Base-by-base conservation (phyloP, 2,329 filamentous ascomycete genomes). In the Pezicula neosporulosa region DNA sequence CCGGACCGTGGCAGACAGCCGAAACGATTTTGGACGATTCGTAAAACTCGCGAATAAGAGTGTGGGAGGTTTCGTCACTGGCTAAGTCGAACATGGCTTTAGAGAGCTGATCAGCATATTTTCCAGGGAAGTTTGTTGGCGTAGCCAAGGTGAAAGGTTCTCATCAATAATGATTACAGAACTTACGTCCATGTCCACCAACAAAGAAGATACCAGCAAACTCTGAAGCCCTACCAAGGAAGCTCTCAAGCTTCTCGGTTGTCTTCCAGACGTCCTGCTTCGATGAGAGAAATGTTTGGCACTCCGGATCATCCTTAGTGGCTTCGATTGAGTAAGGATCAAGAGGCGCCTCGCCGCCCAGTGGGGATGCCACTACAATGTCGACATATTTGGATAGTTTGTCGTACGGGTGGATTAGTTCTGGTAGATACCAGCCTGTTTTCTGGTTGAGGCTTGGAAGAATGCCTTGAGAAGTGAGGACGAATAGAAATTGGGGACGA, bases 1-100 rank as follows among this genome's bases (percentile, higher is more conserved):
- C 78, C 2, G 84, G 82, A 10, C 83, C 85, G 68, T 89, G 85
- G 73, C 85, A 88, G 45, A 89, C 83, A 3, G 85, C 81, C 0
- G 80, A 71, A n/a, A 88, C 78, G 46, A 82, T 73, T 73, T 87
- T 87, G 55, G 76, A 80, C 7, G 76, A 74, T 42, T 72, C 70
- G 62, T 75, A 78, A 66, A 88, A 87, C 65, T 86, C 81, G 54
- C 73, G 68, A 58, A 85, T 80, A 41, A 89, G 69, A 54, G 75
- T 70, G 59, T 81, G 77, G 24, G 78, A 82, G 21, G 74, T 71
- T 21, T 69, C 57, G 62, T 85, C 78, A 53, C 71, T 70, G 52
- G 76, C 77, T 19, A 88, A 50, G 38, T 59, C 56, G 16, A 28
- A 52, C 50, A 51, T 51, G 6, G 45, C 21, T 21, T 21, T 21